Base-by-base conservation (phyloP, 805 yeast species). In the Candida quercuum region DNA sequence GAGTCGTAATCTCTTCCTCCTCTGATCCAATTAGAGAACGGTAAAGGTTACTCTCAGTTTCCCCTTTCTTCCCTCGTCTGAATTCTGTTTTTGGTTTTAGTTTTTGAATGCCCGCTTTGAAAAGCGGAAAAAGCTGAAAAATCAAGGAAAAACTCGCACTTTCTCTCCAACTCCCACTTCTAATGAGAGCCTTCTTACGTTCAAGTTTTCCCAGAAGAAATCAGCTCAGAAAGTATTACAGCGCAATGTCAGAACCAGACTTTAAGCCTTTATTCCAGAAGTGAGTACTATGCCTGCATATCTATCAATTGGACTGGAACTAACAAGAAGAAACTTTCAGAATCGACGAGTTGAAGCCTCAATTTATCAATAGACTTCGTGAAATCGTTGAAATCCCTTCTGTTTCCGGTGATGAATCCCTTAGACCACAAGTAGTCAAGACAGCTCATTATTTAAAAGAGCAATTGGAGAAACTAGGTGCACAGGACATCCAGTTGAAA, bases 381-480 rank as follows among this genome's bases (percentile, higher is more conserved):
- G 70, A 81, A 35, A 97, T 97, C n/a, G 88, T 93, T 32, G 84
- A 87, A 42, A 93, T 91, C 50, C 94, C 96, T 33, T 89, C 97
- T 9, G 98, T 93, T 32, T 88, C 97, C 5, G 79, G 86, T 28
- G 99, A 93, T 58, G 95, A 88, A 56, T 61, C 78, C 11, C 73
- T 86, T 49, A 84, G 99, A 63, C 93, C 95, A 21, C 70, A 82
- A 57, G 98, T 93, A 32, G 80, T 87, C 43, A 81, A 78, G 57
- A 93, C 94, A 86, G 94, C 95, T 26, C 74, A 85, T 34, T 93
- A 85, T 63, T 67, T 93, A 41, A 78, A 75, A 39, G 60, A 63
- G 6, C 88, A 91, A 64, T 72, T 93, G 54, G 71, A 66, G 37
- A 57, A 59, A 6, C 71, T 93, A 41, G 96, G 95, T 16, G 94